Base-by-base conservation (phyloP, 192 early-diverging fungal species). In the Coemansia sp. region DNA sequence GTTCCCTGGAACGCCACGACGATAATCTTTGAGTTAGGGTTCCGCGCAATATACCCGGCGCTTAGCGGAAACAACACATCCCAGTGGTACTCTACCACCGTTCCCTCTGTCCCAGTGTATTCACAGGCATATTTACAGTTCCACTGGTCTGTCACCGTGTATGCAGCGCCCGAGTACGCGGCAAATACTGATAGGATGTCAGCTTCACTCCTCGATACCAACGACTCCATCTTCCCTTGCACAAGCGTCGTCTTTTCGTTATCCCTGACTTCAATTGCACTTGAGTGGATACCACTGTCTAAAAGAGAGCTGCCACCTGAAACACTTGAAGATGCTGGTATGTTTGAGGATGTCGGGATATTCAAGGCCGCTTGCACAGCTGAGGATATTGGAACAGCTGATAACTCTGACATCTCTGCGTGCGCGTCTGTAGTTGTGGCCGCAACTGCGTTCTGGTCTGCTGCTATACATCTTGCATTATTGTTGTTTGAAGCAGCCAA, bases 1-100 rank as follows among this genome's bases (percentile, higher is more conserved):
- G 83, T 85, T 19, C 84, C 84, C 42, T 72, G 78, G 70, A 79
- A 80, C 5, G 75, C 72, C 32, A 79, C 69, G 11, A 76, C 62
- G 9, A 85, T 59, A 22, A 72, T 19, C 4, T 61, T 41, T 5
- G 61, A 65, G 43, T 48, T 51, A 16, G 72, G 72, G 17, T 83
- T 83, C 40, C 72, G 57, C 10, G 81, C 81, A 63, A 83, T 75
- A 40, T 75, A 83, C 16, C 81, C 81, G 8, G 65, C 71, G 22
- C 75, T 77, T 39, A 42, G 48, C 16, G 72, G 76, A 56, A 66
- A 60, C 2, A 65, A 68, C 5, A 72, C 25, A 13, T 71, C 25
- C 81, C 81, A 83, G 40, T 65, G 51, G 54, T 74, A 67, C 50
- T 83, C 75, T 19, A 83, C 55, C 44, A 75, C 42, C 1, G 81